Base-by-base conservation (phyloP, 2,329 filamentous ascomycete species). In the Penicillium sp. region DNA sequence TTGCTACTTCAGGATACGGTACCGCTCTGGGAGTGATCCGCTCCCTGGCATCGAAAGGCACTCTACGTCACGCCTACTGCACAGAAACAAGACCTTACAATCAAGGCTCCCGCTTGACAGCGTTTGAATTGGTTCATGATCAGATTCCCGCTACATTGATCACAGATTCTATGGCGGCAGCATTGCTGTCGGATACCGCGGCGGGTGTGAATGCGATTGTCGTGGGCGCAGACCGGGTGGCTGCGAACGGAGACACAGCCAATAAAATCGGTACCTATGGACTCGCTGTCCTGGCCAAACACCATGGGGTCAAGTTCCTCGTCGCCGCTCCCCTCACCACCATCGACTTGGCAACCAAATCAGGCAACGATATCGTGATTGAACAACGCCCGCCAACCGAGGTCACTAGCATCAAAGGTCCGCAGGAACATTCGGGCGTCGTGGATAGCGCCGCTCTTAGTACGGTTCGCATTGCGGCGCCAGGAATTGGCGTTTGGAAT, bases 251-350 rank as follows among this genome's bases (percentile, higher is more conserved):
- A 18, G 92, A 98, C 67, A 96, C 92, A 0, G 92, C 92, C 39
- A 98, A 98, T 71, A 98, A 98, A 71, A 93, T 98, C 45, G 92
- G 92, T 35, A 98, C 92, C 0, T 96, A 98, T 62, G 77, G 82
- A 37, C 75, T 98, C 3, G 88, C 92, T 3, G 88, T 96, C n/a
- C 74, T 95, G 18, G 92, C 92, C 14, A 81, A 76, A 49, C 73
- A 89, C 56, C 92, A 98, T 56, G 85, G 85, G 12, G 76, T 96
- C 56, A 94, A 90, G 64, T 98, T 98, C 60, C 75, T 98, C 7
- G 89, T 98, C 18, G 92, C 92, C 0, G 92, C 92, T 0, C 92
- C 92, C 0, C 85, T 89, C 5, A 98, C 92, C 2, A 95, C 87
- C 39, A 92, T 98, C 51, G 92, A 98, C 58, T 70, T 95, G 20